Conservation (phyloP, 441 rosid species). For the Populus tomentosa region DNA sequence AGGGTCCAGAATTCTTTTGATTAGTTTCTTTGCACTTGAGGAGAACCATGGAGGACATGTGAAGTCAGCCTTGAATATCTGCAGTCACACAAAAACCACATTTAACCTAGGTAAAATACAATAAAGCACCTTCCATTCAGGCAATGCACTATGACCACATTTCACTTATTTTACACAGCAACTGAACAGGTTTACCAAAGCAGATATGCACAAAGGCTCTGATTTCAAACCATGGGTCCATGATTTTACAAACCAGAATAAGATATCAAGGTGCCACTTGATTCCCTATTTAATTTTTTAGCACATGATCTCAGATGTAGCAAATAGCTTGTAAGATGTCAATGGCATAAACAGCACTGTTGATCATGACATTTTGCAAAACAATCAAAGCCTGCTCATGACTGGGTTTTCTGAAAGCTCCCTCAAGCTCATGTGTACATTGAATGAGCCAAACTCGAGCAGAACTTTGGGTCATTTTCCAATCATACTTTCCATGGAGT, state of each 20-base stretch:
- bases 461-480: neutral
- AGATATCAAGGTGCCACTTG: neutral
- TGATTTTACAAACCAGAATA: neutral
- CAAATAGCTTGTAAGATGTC: neutral
- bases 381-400: neutral
- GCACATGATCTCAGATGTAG: neutral
- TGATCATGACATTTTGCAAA: neutral
- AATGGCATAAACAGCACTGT: neutral
- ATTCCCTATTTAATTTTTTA: neutral
- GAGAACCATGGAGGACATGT: conserved; percentile 98
- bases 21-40: conserved; percentile 86
- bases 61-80: conserved; percentile 96
- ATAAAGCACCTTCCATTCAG: neutral
- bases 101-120: neutral
- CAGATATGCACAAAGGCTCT: neutral
- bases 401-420: neutral
- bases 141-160: neutral
- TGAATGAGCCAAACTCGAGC: neutral
- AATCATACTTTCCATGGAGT: neutral
- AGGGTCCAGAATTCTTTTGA: conserved; percentile 87
- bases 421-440: neutral
- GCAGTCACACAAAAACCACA: conserved; percentile 20
- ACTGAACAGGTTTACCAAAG: neutral
- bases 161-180: neutral
- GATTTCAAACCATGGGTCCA: neutral